Conservation (phyloP, 2,329 filamentous ascomycete genomes). For the Escovopsis sp. region DNA sequence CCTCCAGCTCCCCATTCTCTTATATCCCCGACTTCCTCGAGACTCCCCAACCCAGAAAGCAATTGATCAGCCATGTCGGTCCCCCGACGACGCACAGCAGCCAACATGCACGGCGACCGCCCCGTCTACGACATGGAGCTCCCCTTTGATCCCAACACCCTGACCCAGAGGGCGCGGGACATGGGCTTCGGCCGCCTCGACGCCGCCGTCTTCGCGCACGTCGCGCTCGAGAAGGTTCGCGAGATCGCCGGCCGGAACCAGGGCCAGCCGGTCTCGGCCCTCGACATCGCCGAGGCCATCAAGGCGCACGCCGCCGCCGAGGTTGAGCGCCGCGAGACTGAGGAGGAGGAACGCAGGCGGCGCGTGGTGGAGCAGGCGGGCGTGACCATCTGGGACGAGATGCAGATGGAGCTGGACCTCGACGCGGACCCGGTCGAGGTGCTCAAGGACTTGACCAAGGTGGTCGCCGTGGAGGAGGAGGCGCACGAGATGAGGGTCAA, state of each 20-base stretch:
- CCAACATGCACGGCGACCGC: background rate
- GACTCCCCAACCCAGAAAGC: background rate
- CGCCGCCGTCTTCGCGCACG: conserved; percentile 9
- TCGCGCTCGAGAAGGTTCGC: conserved; percentile 10
- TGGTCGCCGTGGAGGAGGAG: conserved; percentile 4
- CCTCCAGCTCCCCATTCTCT: background rate
- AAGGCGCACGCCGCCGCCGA: conserved; percentile 9
- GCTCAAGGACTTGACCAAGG: conserved; percentile 3
- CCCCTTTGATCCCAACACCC: conserved; percentile 8
- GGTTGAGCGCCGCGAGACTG: conserved; percentile 4
- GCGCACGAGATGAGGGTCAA: conserved; percentile 9
- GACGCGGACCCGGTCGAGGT: background rate
- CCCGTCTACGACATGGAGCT: conserved; percentile 8
- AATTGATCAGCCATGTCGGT: conserved; percentile 6
- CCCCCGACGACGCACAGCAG: background rate
- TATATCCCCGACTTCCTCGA: background rate
- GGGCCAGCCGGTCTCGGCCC: conserved; percentile 6
- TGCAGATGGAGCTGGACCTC: background rate
- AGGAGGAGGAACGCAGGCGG: background rate
- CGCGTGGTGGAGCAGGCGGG: background rate
- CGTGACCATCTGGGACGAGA: conserved; percentile 1
- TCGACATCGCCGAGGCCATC: conserved; percentile 11
- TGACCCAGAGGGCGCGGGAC: conserved; percentile 9
- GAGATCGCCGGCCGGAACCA: conserved; percentile 4
- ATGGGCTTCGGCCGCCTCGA: conserved; percentile 9